These are phyloP conservation scores for Lichtheimia corymbifera DNA, from an alignment of 371 early-diverging fungal species.

Conservation along the genomic window DNA sequence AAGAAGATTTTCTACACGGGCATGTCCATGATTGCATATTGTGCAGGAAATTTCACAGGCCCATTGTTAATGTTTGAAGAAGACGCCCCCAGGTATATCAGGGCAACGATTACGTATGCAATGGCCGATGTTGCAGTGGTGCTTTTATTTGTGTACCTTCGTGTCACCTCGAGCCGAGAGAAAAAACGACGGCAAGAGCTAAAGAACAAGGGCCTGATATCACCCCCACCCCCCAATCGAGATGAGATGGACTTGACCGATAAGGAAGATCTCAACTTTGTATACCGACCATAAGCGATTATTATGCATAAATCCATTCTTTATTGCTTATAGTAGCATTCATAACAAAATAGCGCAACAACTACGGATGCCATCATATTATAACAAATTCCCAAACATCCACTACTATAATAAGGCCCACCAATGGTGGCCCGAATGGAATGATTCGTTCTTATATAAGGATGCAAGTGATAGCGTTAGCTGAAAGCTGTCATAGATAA, in stretches of 20 bases:
- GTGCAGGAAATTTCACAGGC: conserved; percentile 17
- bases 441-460: no score
- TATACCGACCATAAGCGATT: conserved; percentile 27
- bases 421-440: no score
- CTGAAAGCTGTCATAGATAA: no score
- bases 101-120: conserved; percentile 20
- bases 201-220: background rate
- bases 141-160: conserved; percentile 16
- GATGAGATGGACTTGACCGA: conserved; percentile 38
- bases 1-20: conserved; percentile 20
- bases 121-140: conserved; percentile 20
- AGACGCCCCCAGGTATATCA: conserved; percentile 16
- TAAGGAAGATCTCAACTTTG: conserved; percentile 39
- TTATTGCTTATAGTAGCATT: background rate
- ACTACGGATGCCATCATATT: no score
- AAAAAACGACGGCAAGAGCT: background rate
- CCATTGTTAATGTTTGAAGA: conserved; percentile 20
- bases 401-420: no score
- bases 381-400: no score
- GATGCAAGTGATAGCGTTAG: no score
- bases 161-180: conserved; percentile 7
- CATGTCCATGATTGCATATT: conserved; percentile 21
- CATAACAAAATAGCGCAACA: no score
- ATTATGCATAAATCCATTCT: no score
- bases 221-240: conserved; percentile 14